Evolutionary conservation across 805 yeast genomes (phyloP).

Genomic region (Pichia scutulata): DNA sequence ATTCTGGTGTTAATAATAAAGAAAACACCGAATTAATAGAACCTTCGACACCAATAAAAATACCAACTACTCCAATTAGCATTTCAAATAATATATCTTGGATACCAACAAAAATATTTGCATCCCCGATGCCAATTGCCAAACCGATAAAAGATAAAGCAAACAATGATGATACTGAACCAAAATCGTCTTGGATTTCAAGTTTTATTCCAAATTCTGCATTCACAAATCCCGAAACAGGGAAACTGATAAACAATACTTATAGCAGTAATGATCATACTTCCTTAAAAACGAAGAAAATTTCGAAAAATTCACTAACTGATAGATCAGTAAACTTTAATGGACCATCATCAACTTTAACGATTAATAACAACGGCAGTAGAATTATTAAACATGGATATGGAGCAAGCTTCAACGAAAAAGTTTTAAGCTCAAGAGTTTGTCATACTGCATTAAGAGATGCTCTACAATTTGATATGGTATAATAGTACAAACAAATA

Average conservation of each 20-base stretch:
- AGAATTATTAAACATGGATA: slow-evolving; percentile 37
- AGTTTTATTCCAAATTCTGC: slow-evolving; percentile 26
- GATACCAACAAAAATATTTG: slow-evolving; percentile 3
- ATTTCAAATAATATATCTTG: not conserved
- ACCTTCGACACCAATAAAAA: slow-evolving; percentile 2
- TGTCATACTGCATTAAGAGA: slow-evolving; percentile 42
- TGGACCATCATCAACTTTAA: slow-evolving; percentile 36
- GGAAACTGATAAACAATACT: slow-evolving; percentile 16
- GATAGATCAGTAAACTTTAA: slow-evolving; percentile 11
- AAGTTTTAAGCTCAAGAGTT: slow-evolving; percentile 31
- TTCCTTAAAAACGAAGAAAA: not conserved
- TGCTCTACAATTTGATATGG: slow-evolving; percentile 30
- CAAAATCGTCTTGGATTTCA: slow-evolving; percentile 21
- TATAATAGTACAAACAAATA: not conserved
- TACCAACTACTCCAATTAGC: not conserved
- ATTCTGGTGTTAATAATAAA: slow-evolving; percentile 5
- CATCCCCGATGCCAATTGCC: slow-evolving; percentile 3
- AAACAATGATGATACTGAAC: slow-evolving; percentile 2
- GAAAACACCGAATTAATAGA: not conserved
- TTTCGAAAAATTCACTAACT: not conserved
- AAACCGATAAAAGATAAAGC: not conserved
- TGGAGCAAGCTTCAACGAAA: slow-evolving; percentile 29
- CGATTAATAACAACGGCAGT: slow-evolving; percentile 36
- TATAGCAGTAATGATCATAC: not conserved
- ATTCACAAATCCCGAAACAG: slow-evolving; percentile 26